These are phyloP conservation scores for Blastobotrys attinorum DNA, from an alignment of 805 yeast genomes.

Conservation along the genomic window DNA sequence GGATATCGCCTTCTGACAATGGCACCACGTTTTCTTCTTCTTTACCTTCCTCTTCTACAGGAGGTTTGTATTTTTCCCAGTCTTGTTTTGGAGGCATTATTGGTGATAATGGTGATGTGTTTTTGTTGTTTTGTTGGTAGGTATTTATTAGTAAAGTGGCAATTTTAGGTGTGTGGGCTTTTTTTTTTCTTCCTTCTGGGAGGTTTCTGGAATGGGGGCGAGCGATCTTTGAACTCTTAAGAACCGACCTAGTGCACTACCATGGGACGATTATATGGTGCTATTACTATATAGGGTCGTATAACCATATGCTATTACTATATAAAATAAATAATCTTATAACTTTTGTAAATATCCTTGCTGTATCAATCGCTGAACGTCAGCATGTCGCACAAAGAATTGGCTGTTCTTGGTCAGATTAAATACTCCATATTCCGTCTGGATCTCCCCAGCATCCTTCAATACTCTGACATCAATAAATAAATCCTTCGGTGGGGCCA, in stretches of 20 bases:
- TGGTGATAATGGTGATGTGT: not conserved
- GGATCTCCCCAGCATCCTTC: slow-evolving; percentile 93
- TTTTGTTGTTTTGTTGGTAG: not conserved
- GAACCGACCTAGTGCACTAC: no score
- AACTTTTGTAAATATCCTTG: slow-evolving; percentile 86
- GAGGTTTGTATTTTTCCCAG: slow-evolving; percentile 95
- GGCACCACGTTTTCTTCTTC: slow-evolving; percentile 74
- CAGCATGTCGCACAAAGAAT: slow-evolving; percentile 87
- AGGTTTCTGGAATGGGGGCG: no score
- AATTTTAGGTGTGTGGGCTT: not conserved
- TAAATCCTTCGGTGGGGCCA: slow-evolving; percentile 85
- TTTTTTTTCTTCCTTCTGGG: no score
- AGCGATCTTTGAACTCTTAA: no score
- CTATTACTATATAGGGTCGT: not conserved
- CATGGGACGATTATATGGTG: not conserved
- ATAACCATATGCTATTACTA: not conserved
- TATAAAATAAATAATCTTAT: slow-evolving; percentile 20
- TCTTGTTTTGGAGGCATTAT: slow-evolving; percentile 94
- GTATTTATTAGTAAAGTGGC: not conserved
- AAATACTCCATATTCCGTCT: slow-evolving; percentile 94
- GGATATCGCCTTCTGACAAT: slow-evolving; percentile 92
- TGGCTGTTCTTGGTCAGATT: slow-evolving; percentile 89
- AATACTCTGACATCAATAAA: slow-evolving; percentile 91
- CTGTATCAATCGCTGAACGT: slow-evolving; percentile 87
- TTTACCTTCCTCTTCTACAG: slow-evolving; percentile 55